A percentile compares a stretch with the other conserved stretches of the same genome.
Evolutionary conservation across 1,139 yeast genomes (phyloP).

Genomic region (Kodamaea sp.): DNA sequence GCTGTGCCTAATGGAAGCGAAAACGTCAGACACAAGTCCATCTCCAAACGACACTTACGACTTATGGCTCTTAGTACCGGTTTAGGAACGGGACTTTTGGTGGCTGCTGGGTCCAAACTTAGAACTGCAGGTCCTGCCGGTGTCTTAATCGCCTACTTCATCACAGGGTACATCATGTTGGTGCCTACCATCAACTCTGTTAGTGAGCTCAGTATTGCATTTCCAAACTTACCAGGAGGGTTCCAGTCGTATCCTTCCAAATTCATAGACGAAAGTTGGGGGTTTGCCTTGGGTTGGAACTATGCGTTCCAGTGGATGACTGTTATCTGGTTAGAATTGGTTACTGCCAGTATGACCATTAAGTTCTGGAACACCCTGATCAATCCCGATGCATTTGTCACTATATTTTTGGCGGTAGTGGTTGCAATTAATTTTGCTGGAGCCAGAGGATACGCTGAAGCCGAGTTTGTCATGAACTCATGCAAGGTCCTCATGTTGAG

Average conservation of each 20-base stretch:
- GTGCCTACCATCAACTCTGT: constrained; percentile 38
- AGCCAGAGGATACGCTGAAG: constrained; percentile 33
- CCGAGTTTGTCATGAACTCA: constrained; percentile 30
- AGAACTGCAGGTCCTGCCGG: constrained; percentile 37
- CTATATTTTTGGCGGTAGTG: constrained; percentile 29
- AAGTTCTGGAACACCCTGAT: constrained; percentile 32
- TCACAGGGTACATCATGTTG: constrained; percentile 37
- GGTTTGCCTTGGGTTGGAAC: constrained; percentile 41
- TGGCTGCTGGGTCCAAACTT: constrained; percentile 36
- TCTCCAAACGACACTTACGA: constrained; percentile 26
- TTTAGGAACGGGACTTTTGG: constrained; percentile 40
- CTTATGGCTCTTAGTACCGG: constrained; percentile 38
- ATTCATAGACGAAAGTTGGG: constrained; percentile 36
- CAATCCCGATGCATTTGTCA: constrained; percentile 31
- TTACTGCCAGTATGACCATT: constrained; percentile 38
- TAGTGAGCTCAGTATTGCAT: constrained; percentile 38
- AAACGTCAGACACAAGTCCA: constrained; percentile 12
- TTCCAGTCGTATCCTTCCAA: constrained; percentile 36
- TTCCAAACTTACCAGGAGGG: constrained; percentile 34
- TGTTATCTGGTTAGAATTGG: constrained; percentile 38
- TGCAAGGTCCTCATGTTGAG: constrained; percentile 22
- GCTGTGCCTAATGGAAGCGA: constrained; percentile 12
- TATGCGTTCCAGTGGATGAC: constrained; percentile 38
- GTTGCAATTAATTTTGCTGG: constrained; percentile 27
- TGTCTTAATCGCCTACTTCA: constrained; percentile 33